phyloP scores from a whole-genome alignment of 306 rosid species.

The Bauhinia variegata region DNA sequence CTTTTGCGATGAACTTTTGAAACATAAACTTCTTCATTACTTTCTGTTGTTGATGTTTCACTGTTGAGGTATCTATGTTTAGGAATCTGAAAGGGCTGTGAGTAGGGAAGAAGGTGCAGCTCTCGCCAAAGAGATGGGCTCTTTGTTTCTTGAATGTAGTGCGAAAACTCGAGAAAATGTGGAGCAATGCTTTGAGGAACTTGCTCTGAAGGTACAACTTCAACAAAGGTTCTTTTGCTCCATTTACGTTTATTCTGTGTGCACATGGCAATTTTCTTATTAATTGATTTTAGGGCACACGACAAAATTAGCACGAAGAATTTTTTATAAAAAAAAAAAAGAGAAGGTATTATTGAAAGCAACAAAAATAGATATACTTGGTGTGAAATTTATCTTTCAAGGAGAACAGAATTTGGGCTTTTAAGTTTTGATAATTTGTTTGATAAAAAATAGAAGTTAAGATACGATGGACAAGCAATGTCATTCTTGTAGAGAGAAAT shows the following conservation, averaged over 20 bases:
- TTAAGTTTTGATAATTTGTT: no score
- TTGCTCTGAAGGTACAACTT: conserved; percentile 74
- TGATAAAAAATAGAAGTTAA: no score
- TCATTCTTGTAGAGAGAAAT: conserved; percentile 10
- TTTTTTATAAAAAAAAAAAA: neutral
- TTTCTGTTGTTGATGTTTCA: neutral
- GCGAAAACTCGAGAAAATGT: conserved; percentile 94
- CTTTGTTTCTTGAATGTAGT: conserved; percentile 85
- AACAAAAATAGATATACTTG: neutral
- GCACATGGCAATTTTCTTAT: neutral
- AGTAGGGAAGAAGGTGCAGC: conserved; percentile 87
- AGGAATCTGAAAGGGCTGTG: conserved; percentile 91
- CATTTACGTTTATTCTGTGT: neutral
- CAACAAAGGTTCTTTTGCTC: neutral
- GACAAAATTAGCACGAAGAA: conserved; percentile 4
- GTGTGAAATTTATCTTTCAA: no score
- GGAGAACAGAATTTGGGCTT: no score
- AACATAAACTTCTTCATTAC: neutral
- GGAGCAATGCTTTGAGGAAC: conserved; percentile 85
- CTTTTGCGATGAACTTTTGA: neutral
- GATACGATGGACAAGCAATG: neutral
- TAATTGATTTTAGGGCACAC: neutral
- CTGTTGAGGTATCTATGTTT: conserved; percentile 13
- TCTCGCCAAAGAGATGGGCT: conserved; percentile 84
- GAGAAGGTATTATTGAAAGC: neutral